Base-by-base conservation (phyloP, 2,329 filamentous ascomycete genomes). In the Penicillium sp. region DNA sequence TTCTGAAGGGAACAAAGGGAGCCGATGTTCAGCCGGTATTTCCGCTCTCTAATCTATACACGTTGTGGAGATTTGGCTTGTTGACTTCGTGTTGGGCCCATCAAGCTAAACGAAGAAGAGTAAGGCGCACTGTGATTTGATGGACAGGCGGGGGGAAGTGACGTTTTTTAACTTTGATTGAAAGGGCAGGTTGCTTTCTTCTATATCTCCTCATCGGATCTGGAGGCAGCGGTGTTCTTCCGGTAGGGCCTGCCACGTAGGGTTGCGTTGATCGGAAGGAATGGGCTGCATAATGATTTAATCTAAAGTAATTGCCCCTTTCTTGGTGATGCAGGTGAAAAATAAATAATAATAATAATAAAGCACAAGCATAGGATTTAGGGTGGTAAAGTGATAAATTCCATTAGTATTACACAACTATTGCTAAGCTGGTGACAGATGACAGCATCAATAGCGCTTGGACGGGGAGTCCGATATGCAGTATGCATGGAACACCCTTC, bases 201-300 rank as follows among this genome's bases (percentile, higher is more conserved):
- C 24, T 54, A 54, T 54, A 54, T n/a, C 43, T 24, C 44, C 16
- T 16, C 10, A 40, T 48, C 5, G 7, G 36, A 27, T 43, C 49
- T 50, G 47, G 18, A 50, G 52, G 52, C 47, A 54, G 32, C 52
- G 32, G 21, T 53, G 43, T 48, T 52, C n/a, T 22, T 43, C 18
- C 18, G 7, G 14, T 11, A 14, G 4, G 18, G 18, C 36, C 32
- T 45, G 42, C 42, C 45, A 52, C 31, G 47, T 42, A 18, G 18
- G 22, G 24, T 29, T 52, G 34, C 34, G 31, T 53, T 47, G 16
- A 47, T 52, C 43, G 34, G 18, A 43, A 31, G 21, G 39, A 50
- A 27, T 9, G 5, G 52, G 52, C 27, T 34, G 16, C 52, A 50
- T 45, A 13, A 32, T 42, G 8, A 31, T 34, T 40, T 21, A 21